Evolutionary conservation across 2,329 filamentous ascomycete species (phyloP), one percentile per base, ranked within the genome.

Genomic region (Colletotrichum phormii): DNA sequence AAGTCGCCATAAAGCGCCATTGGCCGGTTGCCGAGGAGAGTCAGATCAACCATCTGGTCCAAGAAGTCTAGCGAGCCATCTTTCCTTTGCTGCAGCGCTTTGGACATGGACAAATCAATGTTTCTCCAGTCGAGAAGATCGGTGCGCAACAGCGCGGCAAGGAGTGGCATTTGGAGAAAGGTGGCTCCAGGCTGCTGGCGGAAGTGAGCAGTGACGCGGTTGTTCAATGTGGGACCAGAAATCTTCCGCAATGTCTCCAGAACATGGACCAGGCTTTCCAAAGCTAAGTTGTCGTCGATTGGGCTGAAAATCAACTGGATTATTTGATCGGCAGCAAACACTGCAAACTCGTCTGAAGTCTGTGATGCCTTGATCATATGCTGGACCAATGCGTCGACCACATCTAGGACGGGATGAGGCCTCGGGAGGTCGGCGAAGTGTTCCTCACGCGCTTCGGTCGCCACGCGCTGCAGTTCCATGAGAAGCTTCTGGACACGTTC

Each of bases 1-100:
- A 98, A 97, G 82, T 98, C 95, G 1, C 95, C 92, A 77, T 95
- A 93, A 60, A 98, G 85, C 1, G 93, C 93, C 51, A 93, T 89
- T 0, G 95, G 94, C 57, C 92, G 90, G 60, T 95, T 94, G 76
- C 90, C 94, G 62, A 97, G 89, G 9, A 98, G 85, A 0, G 95
- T 90, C 55, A 94, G 89, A 75, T 97, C 93, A 75, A 98, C 86
- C 55, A 98, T 86, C 55, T 92, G 91, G 64, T 92, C 91, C n/a
- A 98, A 87, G 79, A 97, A 93, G 69, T 95, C 91, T 3, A 98
- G 84, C 1, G 93, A 94, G 26, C 89, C 88, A 8, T 91, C 88
- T 74, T 95, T 94, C 71, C 91, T 91, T 68, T 92, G 88, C 67
- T 90, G 86, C 24, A 98, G 87, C 2, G 93, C 91, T 79, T 93